These are phyloP conservation scores for Zancudomyces culisetae DNA, from an alignment of 371 early-diverging fungal species.

Conservation along the genomic window DNA sequence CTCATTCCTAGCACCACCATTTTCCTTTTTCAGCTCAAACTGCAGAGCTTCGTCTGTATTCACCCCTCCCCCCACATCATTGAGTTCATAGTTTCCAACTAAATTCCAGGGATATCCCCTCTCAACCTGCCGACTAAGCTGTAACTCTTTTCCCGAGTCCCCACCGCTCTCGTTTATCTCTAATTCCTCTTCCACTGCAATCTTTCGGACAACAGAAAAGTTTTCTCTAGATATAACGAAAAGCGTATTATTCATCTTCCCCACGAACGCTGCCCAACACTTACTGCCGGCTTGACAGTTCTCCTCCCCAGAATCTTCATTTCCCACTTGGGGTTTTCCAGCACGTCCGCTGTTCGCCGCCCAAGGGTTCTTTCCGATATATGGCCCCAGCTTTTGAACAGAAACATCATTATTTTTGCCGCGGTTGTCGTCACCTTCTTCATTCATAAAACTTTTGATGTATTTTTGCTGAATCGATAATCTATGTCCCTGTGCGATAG, in stretches of 20 bases:
- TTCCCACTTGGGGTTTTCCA: too few species aligned
- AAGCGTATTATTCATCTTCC: conserved; percentile 31
- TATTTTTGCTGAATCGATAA: conserved; percentile 3
- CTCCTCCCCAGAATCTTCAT: background rate
- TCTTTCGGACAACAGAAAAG: conserved; percentile 23
- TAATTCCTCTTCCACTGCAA: background rate
- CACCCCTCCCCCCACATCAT: background rate
- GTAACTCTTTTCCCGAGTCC: too few species aligned
- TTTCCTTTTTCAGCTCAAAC: too few species aligned
- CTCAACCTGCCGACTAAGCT: too few species aligned
- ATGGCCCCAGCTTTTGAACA: background rate
- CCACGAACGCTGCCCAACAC: conserved; percentile 24
- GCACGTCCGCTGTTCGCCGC: background rate
- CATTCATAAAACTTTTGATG: background rate
- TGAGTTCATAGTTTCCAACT: background rate
- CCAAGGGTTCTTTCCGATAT: background rate
- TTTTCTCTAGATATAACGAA: conserved; percentile 35
- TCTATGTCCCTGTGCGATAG: conserved; percentile 15
- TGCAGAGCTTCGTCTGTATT: too few species aligned
- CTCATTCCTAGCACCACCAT: too few species aligned
- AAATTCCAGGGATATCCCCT: background rate
- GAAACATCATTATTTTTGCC: background rate
- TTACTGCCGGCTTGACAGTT: background rate
- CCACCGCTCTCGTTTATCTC: too few species aligned
- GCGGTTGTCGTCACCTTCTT: conserved; percentile 8